Percentiles rank a stretch among this genome's conserved stretches.
Conservation (phyloP, 345 rosid genomes). For the Eucalyptus camaldulensis region DNA sequence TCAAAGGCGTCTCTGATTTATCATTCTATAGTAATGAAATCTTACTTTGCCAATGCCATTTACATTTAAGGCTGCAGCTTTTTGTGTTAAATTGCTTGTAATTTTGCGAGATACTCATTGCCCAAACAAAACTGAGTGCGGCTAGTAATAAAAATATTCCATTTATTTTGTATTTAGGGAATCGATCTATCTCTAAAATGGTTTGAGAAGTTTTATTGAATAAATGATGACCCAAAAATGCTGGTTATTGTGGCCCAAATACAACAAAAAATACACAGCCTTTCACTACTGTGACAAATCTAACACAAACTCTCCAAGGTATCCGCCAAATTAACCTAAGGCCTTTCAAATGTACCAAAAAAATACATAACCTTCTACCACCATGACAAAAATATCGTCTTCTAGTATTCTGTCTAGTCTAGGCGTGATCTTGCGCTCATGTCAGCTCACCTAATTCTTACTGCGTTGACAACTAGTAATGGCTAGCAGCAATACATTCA, state of each 20-base stretch:
- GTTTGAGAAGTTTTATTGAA: neutral
- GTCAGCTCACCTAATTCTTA: neutral
- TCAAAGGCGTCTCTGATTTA: neutral
- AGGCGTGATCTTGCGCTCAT: neutral
- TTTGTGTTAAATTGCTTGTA: neutral
- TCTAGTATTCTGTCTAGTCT: neutral
- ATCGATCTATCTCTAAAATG: neutral
- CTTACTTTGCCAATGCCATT: neutral
- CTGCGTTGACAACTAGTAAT: neutral
- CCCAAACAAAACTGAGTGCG: neutral
- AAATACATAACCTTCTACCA: neutral
- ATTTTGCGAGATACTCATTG: neutral
- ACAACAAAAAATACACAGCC: neutral
- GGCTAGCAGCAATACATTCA: neutral
- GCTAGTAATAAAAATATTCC: neutral
- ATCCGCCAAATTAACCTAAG: neutral
- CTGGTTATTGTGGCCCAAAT: neutral
- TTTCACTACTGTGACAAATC: neutral
- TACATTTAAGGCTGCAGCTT: neutral
- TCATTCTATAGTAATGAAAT: neutral
- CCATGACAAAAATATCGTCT: neutral
- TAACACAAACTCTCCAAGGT: neutral
- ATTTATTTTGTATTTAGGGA: neutral
- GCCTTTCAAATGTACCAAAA: neutral
- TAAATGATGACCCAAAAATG: neutral